These are phyloP conservation scores for Eucalyptus leucophloia DNA, from an alignment of 345 rosid genomes.

Conservation along the genomic window DNA sequence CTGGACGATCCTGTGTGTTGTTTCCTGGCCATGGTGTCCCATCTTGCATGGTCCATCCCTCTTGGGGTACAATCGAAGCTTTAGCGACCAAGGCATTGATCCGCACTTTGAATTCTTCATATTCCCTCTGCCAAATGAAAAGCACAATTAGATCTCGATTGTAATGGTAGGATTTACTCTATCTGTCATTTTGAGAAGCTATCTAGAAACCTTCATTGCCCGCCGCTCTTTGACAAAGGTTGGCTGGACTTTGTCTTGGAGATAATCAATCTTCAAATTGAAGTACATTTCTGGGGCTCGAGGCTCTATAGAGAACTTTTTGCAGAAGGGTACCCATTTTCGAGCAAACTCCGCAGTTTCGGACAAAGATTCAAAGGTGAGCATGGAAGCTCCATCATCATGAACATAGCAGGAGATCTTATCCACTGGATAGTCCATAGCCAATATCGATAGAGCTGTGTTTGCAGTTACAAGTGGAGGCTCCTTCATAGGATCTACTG, in stretches of 20 bases:
- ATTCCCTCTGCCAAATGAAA: constrained; percentile 54
- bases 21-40: constrained; percentile 99
- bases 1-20: constrained; percentile 95
- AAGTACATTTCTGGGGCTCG: constrained; percentile 79
- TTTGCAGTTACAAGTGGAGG: constrained; percentile 95
- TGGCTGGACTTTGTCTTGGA: constrained; percentile 95
- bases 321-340: constrained; percentile 90
- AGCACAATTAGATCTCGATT: neutral
- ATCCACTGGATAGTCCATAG: constrained; percentile 91
- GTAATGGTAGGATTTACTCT: neutral
- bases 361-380: constrained; percentile 75
- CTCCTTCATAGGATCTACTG: constrained; percentile 98
- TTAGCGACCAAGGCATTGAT: constrained; percentile 83
- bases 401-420: constrained; percentile 93
- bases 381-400: constrained; percentile 97
- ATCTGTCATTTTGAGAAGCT: neutral
- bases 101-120: constrained; percentile 94
- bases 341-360: constrained; percentile 80
- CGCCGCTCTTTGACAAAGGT: constrained; percentile 90
- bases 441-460: constrained; percentile 81
- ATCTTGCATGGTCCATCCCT: constrained; percentile 98
- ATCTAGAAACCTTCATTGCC: constrained; percentile 76
- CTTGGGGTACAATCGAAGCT: constrained; percentile 69
- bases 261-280: constrained; percentile 72
- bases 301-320: constrained; percentile 58